Conservation (phyloP, 1,284 basidiomycete genomes). For the Cryptococcus neoformans region DNA sequence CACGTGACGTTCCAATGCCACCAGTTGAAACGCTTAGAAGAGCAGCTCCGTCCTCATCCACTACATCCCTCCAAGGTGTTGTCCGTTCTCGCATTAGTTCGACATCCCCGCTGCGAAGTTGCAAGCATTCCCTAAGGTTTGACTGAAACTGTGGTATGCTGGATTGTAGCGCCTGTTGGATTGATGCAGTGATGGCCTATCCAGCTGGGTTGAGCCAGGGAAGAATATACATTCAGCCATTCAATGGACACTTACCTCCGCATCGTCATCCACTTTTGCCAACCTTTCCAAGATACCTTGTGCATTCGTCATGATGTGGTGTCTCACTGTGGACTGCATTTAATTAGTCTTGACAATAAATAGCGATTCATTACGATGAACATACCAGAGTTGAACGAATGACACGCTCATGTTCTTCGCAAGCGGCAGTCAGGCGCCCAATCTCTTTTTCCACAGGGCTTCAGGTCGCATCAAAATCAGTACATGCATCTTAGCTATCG, state of each 20-base stretch:
- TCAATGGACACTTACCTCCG: slow-evolving; percentile 24
- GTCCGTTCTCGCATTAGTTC: slow-evolving; percentile 35
- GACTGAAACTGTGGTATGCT: slow-evolving; percentile 16
- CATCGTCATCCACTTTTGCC: slow-evolving; percentile 29
- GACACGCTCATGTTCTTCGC: slow-evolving; percentile 39
- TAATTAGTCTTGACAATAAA: background rate
- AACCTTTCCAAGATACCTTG: slow-evolving; percentile 24
- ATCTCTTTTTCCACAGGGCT: slow-evolving; percentile 39
- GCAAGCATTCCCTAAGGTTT: slow-evolving; percentile 20
- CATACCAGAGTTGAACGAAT: slow-evolving; percentile 36
- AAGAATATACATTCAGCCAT: background rate
- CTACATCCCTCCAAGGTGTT: slow-evolving; percentile 34
- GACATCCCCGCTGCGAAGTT: slow-evolving; percentile 23
- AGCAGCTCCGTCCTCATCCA: slow-evolving; percentile 8
- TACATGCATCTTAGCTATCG: background rate
- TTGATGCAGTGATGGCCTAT: slow-evolving; percentile 8
- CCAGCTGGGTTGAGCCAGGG: background rate
- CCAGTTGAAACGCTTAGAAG: background rate
- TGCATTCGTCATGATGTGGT: slow-evolving; percentile 36
- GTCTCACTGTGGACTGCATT: slow-evolving; percentile 36
- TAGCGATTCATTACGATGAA: background rate
- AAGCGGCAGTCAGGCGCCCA: slow-evolving; percentile 27
- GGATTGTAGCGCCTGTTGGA: slow-evolving; percentile 19
- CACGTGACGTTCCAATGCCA: background rate
- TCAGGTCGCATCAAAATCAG: slow-evolving; percentile 1